Base-by-base conservation (phyloP, 768 basidiomycete genomes). In the Rubroboletus pulcherrimus region DNA sequence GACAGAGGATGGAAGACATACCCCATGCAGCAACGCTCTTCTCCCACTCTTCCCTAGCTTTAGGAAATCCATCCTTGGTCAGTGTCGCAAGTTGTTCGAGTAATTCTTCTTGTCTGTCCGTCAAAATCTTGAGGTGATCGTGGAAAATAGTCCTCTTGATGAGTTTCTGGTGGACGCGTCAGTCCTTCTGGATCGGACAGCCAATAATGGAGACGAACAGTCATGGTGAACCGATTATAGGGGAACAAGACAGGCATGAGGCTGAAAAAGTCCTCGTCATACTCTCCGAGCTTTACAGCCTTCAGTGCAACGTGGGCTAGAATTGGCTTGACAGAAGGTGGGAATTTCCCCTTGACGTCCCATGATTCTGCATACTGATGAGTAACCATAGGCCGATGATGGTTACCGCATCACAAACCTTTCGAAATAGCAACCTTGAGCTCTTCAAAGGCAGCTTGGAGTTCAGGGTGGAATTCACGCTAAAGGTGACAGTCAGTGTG, bases 211-310 rank as follows among this genome's bases (percentile, higher is more conserved):
- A 30, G 17, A 78, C 86, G 49, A 52, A 90, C 87, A 49, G 81
- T 89, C 86, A 98, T 93, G 0, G 92, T 96, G 69, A 91, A 99
- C 60, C 87, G 86, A 74, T 99, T 99, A 67, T 98, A 98, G 0
- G 93, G 93, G 64, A 98, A 93, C 38, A 96, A 70, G 24, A 73
- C 78, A 0, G 95, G 92, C 84, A 98, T 89, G 19, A 88, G 77
- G 63, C 84, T 86, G 74, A 96, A 98, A 70, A 96, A 96, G 63
- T 89, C 82, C 17, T 96, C 94, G 58, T 92, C 89, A 71, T 96
- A 97, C 67, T 95, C 86, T 69, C 86, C 89, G n/a, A 90, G 78
- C 29, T 80, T 75, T 63, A 96, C 83, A 0, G 96, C 95, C 48
- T 85, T 79, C 38, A 91, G 66, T 0, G 93, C 91, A 39, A 91